phyloP scores from a whole-genome alignment of 805 yeast species.

The Isabelozyma pseudorhagii region DNA sequence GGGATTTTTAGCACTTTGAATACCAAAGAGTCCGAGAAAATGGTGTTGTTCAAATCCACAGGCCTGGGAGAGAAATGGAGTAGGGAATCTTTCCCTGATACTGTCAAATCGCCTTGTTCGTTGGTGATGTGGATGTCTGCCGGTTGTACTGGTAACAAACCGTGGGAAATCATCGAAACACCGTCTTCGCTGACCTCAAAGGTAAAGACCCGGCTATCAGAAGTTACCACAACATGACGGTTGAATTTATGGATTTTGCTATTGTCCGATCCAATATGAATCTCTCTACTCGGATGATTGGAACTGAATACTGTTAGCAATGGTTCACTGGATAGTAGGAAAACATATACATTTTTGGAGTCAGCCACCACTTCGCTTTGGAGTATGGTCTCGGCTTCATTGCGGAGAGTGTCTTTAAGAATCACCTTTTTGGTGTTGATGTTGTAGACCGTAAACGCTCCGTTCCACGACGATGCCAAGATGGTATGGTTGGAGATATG shows the following conservation, averaged over 20 bases:
- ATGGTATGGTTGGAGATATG: not conserved
- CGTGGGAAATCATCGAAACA: not conserved
- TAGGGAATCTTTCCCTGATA: not conserved
- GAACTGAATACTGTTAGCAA: not conserved
- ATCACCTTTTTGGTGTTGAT: not conserved
- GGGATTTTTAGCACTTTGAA: not conserved
- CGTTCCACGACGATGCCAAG: not conserved
- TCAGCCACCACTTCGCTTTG: not conserved
- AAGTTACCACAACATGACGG: not conserved
- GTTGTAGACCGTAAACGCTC: not conserved
- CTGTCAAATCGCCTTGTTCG: not conserved
- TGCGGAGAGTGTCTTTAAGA: too few species aligned
- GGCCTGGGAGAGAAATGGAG: not conserved
- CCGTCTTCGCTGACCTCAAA: not conserved
- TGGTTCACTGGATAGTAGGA: not conserved
- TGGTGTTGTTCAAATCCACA: not conserved
- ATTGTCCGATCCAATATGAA: not conserved
- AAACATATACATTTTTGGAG: not conserved
- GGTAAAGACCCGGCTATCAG: not conserved
- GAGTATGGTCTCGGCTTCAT: not conserved
- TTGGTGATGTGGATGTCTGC: not conserved
- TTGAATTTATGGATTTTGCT: not conserved
- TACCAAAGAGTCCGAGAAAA: not conserved
- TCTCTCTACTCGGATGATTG: not conserved
- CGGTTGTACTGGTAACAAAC: not conserved